Base-by-base conservation (phyloP, 2,329 filamentous ascomycete genomes). In the Colletotrichum sp. region DNA sequence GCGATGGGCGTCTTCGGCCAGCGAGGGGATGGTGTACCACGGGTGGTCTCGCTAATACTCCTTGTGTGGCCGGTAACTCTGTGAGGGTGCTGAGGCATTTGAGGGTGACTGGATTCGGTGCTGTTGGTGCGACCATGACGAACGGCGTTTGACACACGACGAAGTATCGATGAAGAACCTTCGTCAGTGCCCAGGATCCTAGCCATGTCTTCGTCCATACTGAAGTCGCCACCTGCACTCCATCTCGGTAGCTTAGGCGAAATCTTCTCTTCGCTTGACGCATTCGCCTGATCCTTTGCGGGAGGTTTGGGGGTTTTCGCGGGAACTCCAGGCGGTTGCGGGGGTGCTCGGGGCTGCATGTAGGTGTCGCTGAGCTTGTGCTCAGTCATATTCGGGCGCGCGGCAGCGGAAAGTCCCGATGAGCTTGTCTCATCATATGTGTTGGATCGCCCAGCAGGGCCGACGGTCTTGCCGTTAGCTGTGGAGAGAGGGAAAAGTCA, bases 151-250 rank as follows among this genome's bases (percentile, higher is more conserved):
- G 97, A 98, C 55, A 98, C 94, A 68, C 95, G 93, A 73, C 95
- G 94, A 77, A 98, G 88, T 76, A 98, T 94, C 1, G 95, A 96
- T 30, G 95, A 93, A 36, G 92, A 93, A 59, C 90, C 89, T 82
- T 96, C 94, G 76, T 96, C 95, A 25, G 92, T 93, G 55, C 93
- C 94, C 75, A 98, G 88, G 74, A 98, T 96, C 73, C 96, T 93
- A 70, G 95, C 94, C 92, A 98, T 95, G 82, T 98, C 97, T 84
- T 98, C 96, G 78, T 98, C 96, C 93, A 98, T 93, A 75, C 94
- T 97, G 81, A 98, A 97, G 78, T 98, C 96, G 71, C 93, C 95
- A 68, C 95, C 95, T 59, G 91, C 90, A 84, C 94, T 98, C 91
- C 91, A 95, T 80, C 93, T 90, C 78, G 94, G 91, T 77, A 95